Base-by-base conservation (phyloP, 2,329 filamentous ascomycete species). In the Aspergillus intermedius region DNA sequence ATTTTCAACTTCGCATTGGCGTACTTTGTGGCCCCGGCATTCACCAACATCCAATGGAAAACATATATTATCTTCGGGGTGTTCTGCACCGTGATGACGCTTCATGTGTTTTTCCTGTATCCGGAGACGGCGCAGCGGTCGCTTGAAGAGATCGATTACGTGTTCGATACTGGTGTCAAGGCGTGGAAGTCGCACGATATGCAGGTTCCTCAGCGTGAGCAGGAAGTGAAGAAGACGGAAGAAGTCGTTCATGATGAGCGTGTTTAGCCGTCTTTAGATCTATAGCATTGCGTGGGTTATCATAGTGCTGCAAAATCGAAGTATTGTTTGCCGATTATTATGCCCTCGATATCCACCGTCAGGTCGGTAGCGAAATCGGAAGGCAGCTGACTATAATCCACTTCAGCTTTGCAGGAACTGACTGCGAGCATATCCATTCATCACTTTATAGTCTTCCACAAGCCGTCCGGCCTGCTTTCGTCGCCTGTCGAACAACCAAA, bases 61-160 rank as follows among this genome's bases (percentile, higher is more conserved):
- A 83, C 82, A 52, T 91, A 90, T 69, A 80, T 90, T 65, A 78
- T 91, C 55, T 91, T 91, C 61, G 87, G 78, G 1, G 77, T 83
- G 4, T 88, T 90, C 72, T 88, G 86, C 61, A 77, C 76, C 1
- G 76, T 76, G 5, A 86, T 86, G 59, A 82, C 82, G 37, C 63
- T 89, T 45, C 85, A 89, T 63, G 82, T 87, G 60, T 80, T 80
- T 64, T 74, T 90, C 56, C 69, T 74, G 28, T 83, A 81, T 49
- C 84, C 84, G 0, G 80, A 89, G 67, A 90, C 86, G 0, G 79
- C 81, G 39, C 82, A 83, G 13, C 84, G 81, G 62, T 83, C 84
- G 0, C 78, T 91, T 0, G 87, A 91, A 62, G 86, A 91, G 65
- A 84, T 90, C 65, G 85, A 87, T 54, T 76, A 82, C 12, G 81